phyloP scores from a whole-genome alignment of 1,284 basidiomycete species.

The Ustilago bromivora region DNA sequence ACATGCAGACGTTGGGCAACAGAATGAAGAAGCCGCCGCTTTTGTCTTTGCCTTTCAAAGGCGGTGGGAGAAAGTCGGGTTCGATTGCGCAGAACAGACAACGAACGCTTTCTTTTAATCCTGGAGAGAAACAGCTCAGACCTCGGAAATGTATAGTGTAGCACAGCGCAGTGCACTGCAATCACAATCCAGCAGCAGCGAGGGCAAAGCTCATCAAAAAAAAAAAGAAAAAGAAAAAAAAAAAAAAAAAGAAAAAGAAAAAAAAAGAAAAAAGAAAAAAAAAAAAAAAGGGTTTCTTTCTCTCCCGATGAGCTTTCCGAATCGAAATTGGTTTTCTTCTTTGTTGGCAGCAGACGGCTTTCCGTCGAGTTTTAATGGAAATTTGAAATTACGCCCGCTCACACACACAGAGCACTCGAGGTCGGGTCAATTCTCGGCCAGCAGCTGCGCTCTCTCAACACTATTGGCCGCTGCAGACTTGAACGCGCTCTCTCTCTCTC shows the following conservation, averaged over 20 bases:
- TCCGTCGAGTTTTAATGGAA: neutral
- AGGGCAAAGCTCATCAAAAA: neutral
- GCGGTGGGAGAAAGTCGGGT: neutral
- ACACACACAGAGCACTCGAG: constrained; percentile 4
- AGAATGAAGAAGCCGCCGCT: neutral
- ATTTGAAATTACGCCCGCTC: constrained; percentile 4
- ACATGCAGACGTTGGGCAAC: neutral
- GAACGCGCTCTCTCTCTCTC: neutral
- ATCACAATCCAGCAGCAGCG: neutral
- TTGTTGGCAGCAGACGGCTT: constrained; percentile 4
- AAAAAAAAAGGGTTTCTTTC: too few relatives aligned
- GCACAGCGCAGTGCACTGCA: neutral
- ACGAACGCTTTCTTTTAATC: neutral
- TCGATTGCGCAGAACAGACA: constrained; percentile 1
- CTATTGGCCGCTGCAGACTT: neutral
- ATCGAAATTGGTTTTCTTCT: constrained; percentile 3
- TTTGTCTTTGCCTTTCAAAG: neutral
- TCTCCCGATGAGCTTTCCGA: constrained; percentile 1
- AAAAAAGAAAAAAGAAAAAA: neutral
- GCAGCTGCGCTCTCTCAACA: neutral
- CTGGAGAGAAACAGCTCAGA: neutral
- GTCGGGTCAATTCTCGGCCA: constrained; percentile 3
- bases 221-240: too few relatives aligned
- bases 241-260: neutral
- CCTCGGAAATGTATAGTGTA: constrained; percentile 4